phyloP scores from a whole-genome alignment of 2,329 filamentous ascomycete species.

The Ascochyta clinopodiicola region DNA sequence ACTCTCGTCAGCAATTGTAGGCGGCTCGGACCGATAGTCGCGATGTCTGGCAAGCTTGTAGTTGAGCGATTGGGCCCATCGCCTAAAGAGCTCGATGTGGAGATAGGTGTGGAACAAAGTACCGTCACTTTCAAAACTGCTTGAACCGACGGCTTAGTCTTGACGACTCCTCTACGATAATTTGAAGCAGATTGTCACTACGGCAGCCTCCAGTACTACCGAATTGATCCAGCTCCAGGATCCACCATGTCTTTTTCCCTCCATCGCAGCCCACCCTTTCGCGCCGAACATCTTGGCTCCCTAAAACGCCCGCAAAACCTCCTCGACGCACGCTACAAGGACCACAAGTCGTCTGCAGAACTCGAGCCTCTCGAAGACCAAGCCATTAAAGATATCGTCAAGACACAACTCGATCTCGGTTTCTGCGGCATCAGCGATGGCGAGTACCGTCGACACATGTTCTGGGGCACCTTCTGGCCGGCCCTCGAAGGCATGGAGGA shows the following conservation, averaged over 20 bases:
- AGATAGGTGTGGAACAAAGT: not conserved
- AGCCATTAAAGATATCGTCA: conserved; percentile 68
- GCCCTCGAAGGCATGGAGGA: conserved; percentile 59
- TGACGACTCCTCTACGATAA: not conserved
- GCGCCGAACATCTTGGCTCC: conserved; percentile 74
- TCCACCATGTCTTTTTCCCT: conserved; percentile 24
- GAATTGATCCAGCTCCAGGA: not conserved
- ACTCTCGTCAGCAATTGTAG: not conserved
- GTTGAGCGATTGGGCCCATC: not conserved
- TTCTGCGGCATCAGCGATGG: conserved; percentile 70
- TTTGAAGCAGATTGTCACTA: not conserved
- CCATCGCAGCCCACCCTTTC: conserved; percentile 62
- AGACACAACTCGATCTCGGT: conserved; percentile 66
- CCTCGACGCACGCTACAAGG: conserved; percentile 61
- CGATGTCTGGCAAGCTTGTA: not conserved
- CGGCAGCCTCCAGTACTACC: not conserved
- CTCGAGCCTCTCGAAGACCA: conserved; percentile 67
- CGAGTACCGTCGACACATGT: conserved; percentile 64
- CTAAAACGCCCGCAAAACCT: conserved; percentile 69
- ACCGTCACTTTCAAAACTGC: not conserved
- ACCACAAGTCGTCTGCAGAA: conserved; percentile 62
- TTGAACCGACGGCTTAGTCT: not conserved
- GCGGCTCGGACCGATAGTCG: conserved; percentile 8
- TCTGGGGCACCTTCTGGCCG: conserved; percentile 62
- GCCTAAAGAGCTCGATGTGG: not conserved